Percentiles rank a stretch among this genome's conserved stretches.
phyloP scores from a whole-genome alignment of 73 alveolate species.

The Paramecium caudatum region DNA sequence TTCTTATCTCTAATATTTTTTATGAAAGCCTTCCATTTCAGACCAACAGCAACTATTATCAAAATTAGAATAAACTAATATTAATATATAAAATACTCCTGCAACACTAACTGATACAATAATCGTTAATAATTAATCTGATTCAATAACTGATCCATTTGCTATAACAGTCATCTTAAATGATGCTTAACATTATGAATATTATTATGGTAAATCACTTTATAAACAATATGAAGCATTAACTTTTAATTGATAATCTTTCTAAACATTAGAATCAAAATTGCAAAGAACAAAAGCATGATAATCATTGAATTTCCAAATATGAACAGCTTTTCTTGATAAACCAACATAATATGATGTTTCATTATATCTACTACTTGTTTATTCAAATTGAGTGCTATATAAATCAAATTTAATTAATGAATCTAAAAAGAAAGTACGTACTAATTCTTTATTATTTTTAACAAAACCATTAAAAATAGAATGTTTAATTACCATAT shows the following conservation, averaged over 20 bases:
- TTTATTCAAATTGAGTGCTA: not conserved
- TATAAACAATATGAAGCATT: not conserved
- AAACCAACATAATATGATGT: conserved; percentile 26
- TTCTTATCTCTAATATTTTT: no score
- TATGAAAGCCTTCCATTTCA: no score
- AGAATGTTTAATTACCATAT: conserved; percentile 39
- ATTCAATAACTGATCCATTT: not conserved
- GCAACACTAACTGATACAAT: not conserved
- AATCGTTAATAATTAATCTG: not conserved
- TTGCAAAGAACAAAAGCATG: conserved; percentile 25
- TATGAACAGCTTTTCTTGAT: not conserved
- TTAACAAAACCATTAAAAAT: conserved; percentile 41
- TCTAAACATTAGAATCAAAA: conserved; percentile 11
- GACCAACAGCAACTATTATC: no score
- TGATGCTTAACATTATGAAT: not conserved
- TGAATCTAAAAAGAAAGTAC: not conserved
- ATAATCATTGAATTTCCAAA: conserved; percentile 44
- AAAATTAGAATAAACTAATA: no score
- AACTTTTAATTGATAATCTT: not conserved
- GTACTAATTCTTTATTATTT: conserved; percentile 31
- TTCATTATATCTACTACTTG: not conserved
- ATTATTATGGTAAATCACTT: not conserved
- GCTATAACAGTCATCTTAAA: not conserved
- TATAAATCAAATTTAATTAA: conserved; percentile 47
- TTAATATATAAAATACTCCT: not conserved